A percentile compares a stretch with the other conserved stretches of the same genome.
phyloP scores from a whole-genome alignment of 148 eudicot species.

The Vaccinium myrtillus region DNA sequence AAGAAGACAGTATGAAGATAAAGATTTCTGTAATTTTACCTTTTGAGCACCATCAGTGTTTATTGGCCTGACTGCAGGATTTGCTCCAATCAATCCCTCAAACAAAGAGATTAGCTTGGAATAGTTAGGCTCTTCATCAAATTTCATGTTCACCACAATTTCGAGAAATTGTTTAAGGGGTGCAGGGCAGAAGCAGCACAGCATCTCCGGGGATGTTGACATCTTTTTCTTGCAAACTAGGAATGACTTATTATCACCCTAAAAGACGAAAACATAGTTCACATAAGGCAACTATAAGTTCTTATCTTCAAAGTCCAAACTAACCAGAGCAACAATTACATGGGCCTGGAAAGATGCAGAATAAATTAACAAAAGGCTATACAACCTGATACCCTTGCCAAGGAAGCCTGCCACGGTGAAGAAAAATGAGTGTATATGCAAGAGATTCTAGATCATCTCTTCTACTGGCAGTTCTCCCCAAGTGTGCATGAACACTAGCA shows the following conservation, averaged over 20 bases:
- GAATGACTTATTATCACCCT: conserved; percentile 93
- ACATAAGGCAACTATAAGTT: neutral
- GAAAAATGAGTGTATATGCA: conserved; percentile 86
- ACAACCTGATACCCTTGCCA: conserved; percentile 92
- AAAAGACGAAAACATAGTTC: neutral
- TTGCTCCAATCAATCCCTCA: conserved; percentile 71
- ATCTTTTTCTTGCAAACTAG: conserved; percentile 92
- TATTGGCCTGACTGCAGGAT: conserved; percentile 77
- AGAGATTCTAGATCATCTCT: conserved; percentile 94
- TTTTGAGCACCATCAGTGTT: conserved; percentile 94
- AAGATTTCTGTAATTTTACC: conserved; percentile 34
- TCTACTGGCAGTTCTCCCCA: conserved; percentile 93
- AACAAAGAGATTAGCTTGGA: conserved; percentile 78
- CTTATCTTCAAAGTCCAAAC: neutral
- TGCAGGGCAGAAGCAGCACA: conserved; percentile 76
- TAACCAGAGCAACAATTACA: neutral
- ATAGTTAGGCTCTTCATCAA: conserved; percentile 93
- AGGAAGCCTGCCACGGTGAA: conserved; percentile 81
- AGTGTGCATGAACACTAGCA: conserved; percentile 95
- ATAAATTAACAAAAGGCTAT: neutral
- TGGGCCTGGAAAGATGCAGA: conserved; percentile 3
- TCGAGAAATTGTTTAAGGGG: conserved; percentile 77
- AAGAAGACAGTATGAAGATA: conserved; percentile 1
- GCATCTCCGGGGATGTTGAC: conserved; percentile 76
- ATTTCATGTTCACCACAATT: conserved; percentile 79